Evolutionary conservation across 1,139 yeast genomes (phyloP).

Genomic region (Sugiyamaella japonica): DNA sequence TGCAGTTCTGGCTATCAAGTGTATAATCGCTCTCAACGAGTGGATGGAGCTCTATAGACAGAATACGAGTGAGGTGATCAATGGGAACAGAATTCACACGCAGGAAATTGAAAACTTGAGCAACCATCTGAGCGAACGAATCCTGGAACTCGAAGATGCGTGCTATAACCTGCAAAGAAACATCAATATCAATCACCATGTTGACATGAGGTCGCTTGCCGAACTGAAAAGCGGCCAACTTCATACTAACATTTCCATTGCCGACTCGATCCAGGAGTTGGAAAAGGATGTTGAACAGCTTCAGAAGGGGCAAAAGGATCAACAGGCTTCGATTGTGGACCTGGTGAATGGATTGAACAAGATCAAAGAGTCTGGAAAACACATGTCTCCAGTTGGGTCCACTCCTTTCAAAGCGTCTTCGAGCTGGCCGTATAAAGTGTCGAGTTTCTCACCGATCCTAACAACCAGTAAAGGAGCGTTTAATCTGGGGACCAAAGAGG

Average conservation of each 20-base stretch:
- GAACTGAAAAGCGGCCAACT: slow-evolving; percentile 6
- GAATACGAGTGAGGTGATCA: background rate
- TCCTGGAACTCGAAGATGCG: background rate
- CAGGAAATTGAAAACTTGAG: background rate
- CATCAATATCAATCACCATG: background rate
- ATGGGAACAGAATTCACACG: background rate
- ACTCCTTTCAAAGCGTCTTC: slow-evolving; percentile 4
- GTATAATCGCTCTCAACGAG: background rate
- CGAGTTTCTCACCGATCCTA: slow-evolving; percentile 29
- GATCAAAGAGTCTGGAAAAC: background rate
- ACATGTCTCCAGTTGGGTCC: no score
- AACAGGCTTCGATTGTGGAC: background rate
- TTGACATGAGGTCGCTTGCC: background rate
- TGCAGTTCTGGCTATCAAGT: background rate
- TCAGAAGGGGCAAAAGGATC: background rate
- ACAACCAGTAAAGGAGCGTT: slow-evolving; percentile 38
- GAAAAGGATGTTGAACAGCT: background rate
- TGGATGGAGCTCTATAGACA: background rate
- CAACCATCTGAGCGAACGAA: background rate
- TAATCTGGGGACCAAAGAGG: slow-evolving; percentile 33
- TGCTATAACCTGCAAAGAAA: background rate
- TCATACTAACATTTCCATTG: slow-evolving; percentile 6
- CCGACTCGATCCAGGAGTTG: slow-evolving; percentile 5
- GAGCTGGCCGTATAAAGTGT: slow-evolving; percentile 7
- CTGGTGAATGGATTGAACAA: background rate